Evolutionary conservation across 345 rosid genomes (phyloP).

Genomic region (Balakata baccata): DNA sequence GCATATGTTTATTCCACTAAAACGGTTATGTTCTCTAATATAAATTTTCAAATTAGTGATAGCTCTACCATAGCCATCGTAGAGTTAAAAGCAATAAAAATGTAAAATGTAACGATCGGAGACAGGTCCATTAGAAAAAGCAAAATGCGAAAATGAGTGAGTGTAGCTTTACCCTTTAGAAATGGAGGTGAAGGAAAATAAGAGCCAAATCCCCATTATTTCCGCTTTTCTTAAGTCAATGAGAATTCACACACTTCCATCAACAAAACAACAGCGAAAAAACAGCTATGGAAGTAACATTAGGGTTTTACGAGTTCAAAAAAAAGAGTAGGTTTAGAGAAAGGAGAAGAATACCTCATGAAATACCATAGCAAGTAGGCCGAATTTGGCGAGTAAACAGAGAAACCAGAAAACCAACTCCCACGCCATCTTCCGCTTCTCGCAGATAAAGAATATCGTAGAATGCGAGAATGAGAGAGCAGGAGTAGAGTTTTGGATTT

Average conservation of each 20-base stretch:
- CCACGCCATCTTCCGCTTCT: slow-evolving; percentile 41
- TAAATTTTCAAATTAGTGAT: background rate
- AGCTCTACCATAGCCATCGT: background rate
- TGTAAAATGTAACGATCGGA: background rate
- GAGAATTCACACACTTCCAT: background rate
- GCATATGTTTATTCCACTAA: background rate
- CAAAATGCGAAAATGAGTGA: background rate
- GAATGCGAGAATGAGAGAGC: background rate
- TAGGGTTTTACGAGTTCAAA: too few relatives aligned
- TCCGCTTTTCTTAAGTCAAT: too few relatives aligned
- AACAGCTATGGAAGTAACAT: background rate
- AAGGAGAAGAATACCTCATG: slow-evolving; percentile 45
- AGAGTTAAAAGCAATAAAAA: background rate
- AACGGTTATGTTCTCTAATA: background rate
- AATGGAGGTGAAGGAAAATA: background rate
- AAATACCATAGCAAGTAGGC: slow-evolving; percentile 65
- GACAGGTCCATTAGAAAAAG: background rate
- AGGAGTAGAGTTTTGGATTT: background rate
- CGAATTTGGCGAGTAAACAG: slow-evolving; percentile 50
- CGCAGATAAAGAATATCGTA: background rate
- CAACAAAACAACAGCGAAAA: background rate
- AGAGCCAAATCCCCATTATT: background rate
- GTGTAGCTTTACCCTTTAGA: background rate
- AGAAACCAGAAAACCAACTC: slow-evolving; percentile 57
- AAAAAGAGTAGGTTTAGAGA: background rate